Evolutionary conservation across 257 asterid species (phyloP).

Genomic region (Schizonepeta tenuifolia): DNA sequence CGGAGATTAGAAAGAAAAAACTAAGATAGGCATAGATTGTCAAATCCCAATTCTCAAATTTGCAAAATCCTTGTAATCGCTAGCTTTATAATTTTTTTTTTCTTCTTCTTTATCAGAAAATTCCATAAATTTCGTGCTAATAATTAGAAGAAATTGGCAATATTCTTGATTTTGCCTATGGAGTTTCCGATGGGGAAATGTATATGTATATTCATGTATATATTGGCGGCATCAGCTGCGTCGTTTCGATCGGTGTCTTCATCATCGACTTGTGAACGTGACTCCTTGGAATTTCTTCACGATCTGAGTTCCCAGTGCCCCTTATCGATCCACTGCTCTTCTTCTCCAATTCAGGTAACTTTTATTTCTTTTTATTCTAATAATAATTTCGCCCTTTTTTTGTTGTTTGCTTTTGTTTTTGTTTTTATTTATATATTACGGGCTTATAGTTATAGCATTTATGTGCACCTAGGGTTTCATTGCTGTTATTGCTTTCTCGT

Average conservation of each 20-base stretch:
- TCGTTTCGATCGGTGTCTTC: slow-evolving; percentile 26
- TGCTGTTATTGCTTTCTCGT: neutral
- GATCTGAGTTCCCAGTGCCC: slow-evolving; percentile 51
- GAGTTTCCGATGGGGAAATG: slow-evolving; percentile 39
- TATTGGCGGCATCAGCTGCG: slow-evolving; percentile 40
- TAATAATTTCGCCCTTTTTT: neutral
- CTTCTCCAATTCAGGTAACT: slow-evolving; percentile 43
- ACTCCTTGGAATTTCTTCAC: slow-evolving; percentile 42
- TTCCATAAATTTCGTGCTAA: slow-evolving; percentile 9
- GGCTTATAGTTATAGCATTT: neutral
- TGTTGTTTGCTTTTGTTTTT: neutral
- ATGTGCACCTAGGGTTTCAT: slow-evolving; percentile 1
- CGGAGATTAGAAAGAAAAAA: neutral
- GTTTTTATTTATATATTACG: no score
- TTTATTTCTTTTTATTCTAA: neutral
- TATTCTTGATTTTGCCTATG: slow-evolving; percentile 28
- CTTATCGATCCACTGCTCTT: slow-evolving; percentile 29
- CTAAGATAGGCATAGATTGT: neutral
- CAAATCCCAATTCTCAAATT: slow-evolving; percentile 25
- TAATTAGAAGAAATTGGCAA: slow-evolving; percentile 10
- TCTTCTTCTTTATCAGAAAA: neutral
- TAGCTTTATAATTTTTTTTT: neutral
- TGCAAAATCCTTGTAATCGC: slow-evolving; percentile 11
- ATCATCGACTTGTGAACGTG: slow-evolving; percentile 29
- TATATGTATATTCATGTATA: slow-evolving; percentile 31